Evolutionary conservation across 306 rosid genomes (phyloP).

Genomic region (Cicer chorassanicum): DNA sequence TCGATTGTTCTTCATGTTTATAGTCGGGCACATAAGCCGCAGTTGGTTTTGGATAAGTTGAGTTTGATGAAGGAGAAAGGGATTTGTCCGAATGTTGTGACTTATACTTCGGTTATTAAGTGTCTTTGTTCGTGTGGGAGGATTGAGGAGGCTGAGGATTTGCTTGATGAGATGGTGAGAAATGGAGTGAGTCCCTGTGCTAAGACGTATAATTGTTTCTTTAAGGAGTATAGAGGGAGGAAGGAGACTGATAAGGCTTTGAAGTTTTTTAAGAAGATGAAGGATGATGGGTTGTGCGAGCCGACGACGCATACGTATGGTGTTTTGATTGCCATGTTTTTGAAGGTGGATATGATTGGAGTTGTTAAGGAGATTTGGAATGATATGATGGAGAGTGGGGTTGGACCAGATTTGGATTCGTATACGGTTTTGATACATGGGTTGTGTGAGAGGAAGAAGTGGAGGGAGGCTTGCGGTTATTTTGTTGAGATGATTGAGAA

Average conservation of each 20-base stretch:
- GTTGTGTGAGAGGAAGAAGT: constrained; percentile 66
- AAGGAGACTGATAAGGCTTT: constrained; percentile 66
- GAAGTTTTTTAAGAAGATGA: constrained; percentile 78
- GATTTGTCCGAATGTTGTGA: constrained; percentile 69
- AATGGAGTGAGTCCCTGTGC: constrained; percentile 72
- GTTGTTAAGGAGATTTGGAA: constrained; percentile 69
- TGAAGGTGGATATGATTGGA: constrained; percentile 57
- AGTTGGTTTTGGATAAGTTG: constrained; percentile 71
- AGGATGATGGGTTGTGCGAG: constrained; percentile 60
- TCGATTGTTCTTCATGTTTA: constrained; percentile 86
- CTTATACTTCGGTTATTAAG: constrained; percentile 79
- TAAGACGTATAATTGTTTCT: constrained; percentile 79
- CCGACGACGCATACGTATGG: constrained; percentile 71
- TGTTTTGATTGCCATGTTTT: constrained; percentile 67
- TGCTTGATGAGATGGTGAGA: constrained; percentile 73
- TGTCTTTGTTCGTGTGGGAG: constrained; percentile 86
- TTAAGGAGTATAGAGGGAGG: constrained; percentile 82
- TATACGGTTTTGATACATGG: constrained; percentile 78
- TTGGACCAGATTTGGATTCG: constrained; percentile 82
- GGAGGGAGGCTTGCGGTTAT: constrained; percentile 84
- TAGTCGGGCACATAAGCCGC: constrained; percentile 90
- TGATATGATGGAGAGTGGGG: constrained; percentile 71
- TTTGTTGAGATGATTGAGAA: constrained; percentile 94
- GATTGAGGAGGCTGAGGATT: constrained; percentile 75
- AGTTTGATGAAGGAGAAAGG: constrained; percentile 73